Conservation (phyloP, 805 yeast species). For the Candida hungchunana region DNA sequence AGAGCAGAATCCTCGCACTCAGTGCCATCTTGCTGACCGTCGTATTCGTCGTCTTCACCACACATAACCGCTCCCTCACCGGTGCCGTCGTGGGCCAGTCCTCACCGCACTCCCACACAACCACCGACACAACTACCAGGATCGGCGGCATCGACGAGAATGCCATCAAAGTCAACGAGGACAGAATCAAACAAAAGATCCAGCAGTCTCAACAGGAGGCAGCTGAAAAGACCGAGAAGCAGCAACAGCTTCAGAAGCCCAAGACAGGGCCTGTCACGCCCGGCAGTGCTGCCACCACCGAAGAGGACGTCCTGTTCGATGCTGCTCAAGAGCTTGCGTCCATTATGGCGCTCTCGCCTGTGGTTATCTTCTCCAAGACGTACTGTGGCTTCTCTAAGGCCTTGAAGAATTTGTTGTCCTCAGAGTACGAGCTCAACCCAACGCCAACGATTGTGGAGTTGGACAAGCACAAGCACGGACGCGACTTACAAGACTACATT, state of each 20-base stretch:
- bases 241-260: slow-evolving; percentile 3
- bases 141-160: slow-evolving; percentile 37
- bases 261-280: slow-evolving; percentile 1
- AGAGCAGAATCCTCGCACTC: slow-evolving; percentile 37
- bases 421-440: slow-evolving; percentile 69
- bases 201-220: slow-evolving; percentile 7
- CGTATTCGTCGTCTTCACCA: slow-evolving; percentile 33
- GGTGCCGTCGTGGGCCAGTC: background rate
- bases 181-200: slow-evolving; percentile 21
- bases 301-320: slow-evolving; percentile 31
- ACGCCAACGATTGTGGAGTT: slow-evolving; percentile 71
- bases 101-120: slow-evolving; percentile 1
- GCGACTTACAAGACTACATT: slow-evolving; percentile 68
- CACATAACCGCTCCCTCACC: slow-evolving; percentile 19
- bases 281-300: slow-evolving; percentile 6
- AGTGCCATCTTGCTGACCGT: slow-evolving; percentile 37
- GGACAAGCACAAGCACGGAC: slow-evolving; percentile 75
- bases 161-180: slow-evolving; percentile 37
- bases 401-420: slow-evolving; percentile 61
- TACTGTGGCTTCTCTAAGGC: slow-evolving; percentile 74
- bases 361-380: slow-evolving; percentile 51
- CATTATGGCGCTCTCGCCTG: slow-evolving; percentile 59
- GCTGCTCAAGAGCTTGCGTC: slow-evolving; percentile 50
- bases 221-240: slow-evolving; percentile 5
- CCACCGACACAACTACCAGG: slow-evolving; percentile 16